Evolutionary conservation across 2,329 filamentous ascomycete species (phyloP).

Genomic region (Albophoma yamanashiensis): DNA sequence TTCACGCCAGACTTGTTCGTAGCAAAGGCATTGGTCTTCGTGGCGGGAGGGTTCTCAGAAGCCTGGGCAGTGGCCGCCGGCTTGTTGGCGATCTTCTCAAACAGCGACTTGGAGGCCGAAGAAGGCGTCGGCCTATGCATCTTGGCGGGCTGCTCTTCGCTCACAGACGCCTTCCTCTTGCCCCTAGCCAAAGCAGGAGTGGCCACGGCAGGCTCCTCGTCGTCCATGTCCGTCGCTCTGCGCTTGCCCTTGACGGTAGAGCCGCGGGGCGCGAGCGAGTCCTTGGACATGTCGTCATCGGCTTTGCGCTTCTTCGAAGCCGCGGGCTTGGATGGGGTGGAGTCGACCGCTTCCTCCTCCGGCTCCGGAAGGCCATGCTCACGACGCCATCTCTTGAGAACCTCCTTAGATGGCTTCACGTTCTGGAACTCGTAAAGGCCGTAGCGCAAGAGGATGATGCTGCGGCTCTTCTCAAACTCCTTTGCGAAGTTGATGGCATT

Average conservation of each 20-base stretch:
- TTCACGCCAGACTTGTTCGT: constrained; percentile 24
- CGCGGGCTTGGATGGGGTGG: constrained; percentile 14
- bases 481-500: constrained; percentile 53
- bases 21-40: constrained; percentile 22
- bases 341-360: constrained; percentile 29
- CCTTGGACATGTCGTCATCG: constrained; percentile 34
- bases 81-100: constrained; percentile 47
- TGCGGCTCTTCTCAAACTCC: constrained; percentile 53
- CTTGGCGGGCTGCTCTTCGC: constrained; percentile 39
- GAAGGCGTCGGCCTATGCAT: constrained; percentile 40
- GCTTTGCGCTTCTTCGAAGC: constrained; percentile 46
- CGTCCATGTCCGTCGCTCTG: constrained; percentile 30
- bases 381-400: constrained; percentile 47
- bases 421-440: constrained; percentile 54
- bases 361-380: constrained; percentile 43
- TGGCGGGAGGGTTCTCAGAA: constrained; percentile 11
- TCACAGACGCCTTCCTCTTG: constrained; percentile 40
- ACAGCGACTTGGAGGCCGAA: constrained; percentile 39
- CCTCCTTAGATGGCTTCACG: constrained; percentile 45
- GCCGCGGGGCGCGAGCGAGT: constrained; percentile 22
- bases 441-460: constrained; percentile 49
- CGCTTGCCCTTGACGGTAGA: constrained; percentile 36
- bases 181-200: constrained; percentile 27
- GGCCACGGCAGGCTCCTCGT: constrained; percentile 17
- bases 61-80: constrained; percentile 18